phyloP scores from a whole-genome alignment of 1,284 basidiomycete genomes.

The Ceratobasidium sp. region DNA sequence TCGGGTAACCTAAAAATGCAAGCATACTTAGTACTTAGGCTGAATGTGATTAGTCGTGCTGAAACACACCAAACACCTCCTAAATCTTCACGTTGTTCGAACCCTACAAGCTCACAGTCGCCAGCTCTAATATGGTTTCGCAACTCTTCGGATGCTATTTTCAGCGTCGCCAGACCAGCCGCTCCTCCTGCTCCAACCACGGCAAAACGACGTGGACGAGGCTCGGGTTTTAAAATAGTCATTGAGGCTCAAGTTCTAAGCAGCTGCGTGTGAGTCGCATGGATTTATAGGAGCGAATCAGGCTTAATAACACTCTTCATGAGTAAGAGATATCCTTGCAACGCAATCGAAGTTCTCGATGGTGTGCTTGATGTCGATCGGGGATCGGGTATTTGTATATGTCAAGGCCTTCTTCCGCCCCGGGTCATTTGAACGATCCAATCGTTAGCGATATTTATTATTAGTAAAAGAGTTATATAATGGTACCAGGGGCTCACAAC shows the following conservation, averaged over 20 bases:
- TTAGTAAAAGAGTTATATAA: too few species aligned
- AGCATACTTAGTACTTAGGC: neutral
- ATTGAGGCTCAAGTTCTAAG: neutral
- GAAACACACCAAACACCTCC: conserved; percentile 74
- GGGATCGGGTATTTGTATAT: too few species aligned
- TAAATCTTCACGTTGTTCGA: conserved; percentile 70
- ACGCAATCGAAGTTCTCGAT: conserved; percentile 34
- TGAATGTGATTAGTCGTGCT: conserved; percentile 47
- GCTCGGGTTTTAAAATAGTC: conserved; percentile 6
- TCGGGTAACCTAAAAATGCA: conserved; percentile 43
- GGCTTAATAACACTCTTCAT: neutral
- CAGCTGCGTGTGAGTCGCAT: neutral
- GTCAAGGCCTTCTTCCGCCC: too few species aligned
- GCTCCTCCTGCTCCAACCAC: conserved; percentile 76
- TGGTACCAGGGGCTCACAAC: too few species aligned
- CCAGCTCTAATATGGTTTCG: conserved; percentile 63
- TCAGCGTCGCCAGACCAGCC: conserved; percentile 72
- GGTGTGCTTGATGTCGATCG: conserved; percentile 42
- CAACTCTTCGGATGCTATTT: conserved; percentile 67
- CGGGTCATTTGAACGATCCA: too few species aligned
- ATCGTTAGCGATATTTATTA: too few species aligned
- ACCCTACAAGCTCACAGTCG: conserved; percentile 66
- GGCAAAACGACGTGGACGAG: conserved; percentile 59
- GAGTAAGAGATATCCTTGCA: conserved; percentile 24
- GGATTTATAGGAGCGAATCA: neutral